Percentiles rank a stretch among this genome's conserved stretches.
These are phyloP conservation scores for Diospyros kaki DNA, from an alignment of 148 eudicot species.

Conservation along the genomic window DNA sequence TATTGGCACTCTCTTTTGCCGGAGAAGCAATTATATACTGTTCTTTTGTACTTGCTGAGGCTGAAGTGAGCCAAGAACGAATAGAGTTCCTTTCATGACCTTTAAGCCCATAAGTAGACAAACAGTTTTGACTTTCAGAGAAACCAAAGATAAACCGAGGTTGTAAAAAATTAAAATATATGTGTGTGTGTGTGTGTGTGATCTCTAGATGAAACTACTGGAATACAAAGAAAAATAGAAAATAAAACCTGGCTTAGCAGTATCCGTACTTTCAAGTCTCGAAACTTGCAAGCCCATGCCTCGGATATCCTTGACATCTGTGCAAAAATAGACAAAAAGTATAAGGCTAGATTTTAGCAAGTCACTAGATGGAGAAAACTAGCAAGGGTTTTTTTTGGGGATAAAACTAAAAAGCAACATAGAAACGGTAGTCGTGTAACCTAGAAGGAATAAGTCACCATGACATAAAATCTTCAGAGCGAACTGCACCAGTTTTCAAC, in stretches of 20 bases:
- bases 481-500: background rate
- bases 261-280: constrained; percentile 65
- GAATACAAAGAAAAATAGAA: background rate
- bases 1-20: constrained; percentile 25
- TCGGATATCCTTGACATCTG: constrained; percentile 83
- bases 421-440: background rate
- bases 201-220: no score
- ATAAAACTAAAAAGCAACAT: no score
- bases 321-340: constrained; percentile 13
- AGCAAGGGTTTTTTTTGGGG: background rate
- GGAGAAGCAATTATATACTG: constrained; percentile 17
- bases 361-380: background rate
- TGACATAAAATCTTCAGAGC: background rate
- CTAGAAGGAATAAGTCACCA: background rate
- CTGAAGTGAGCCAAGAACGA: constrained; percentile 69
- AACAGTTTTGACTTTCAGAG: background rate
- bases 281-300: constrained; percentile 93
- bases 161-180: no score
- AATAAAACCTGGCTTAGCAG: constrained; percentile 53
- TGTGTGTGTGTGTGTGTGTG: fast-evolving
- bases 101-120: constrained; percentile 22
- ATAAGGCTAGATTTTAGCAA: constrained; percentile 4
- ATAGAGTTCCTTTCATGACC: constrained; percentile 56
- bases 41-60: constrained; percentile 35
- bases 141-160: background rate